Percentiles rank a stretch among this genome's conserved stretches.
phyloP scores from a whole-genome alignment of 441 rosid species.

The Macaranga tanarius region DNA sequence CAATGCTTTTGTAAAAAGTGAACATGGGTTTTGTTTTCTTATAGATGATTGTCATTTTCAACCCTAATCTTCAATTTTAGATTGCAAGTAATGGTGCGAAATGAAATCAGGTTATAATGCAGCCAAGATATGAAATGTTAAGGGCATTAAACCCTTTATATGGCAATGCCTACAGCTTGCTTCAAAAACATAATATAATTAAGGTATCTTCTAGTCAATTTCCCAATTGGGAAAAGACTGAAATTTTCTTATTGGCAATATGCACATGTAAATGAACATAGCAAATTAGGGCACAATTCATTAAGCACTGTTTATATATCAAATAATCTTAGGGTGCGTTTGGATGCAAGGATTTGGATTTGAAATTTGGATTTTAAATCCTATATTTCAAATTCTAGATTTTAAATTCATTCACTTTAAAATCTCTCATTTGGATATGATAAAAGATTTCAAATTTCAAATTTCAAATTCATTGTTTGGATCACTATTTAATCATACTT shows the following conservation, averaged over 20 bases:
- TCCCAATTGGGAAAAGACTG: neutral
- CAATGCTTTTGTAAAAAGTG: neutral
- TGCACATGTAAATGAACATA: neutral
- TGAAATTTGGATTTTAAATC: too few relatives aligned
- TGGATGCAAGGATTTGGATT: too few relatives aligned
- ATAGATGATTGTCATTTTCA: neutral
- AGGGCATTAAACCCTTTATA: neutral
- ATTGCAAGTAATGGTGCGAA: neutral
- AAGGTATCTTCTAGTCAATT: neutral
- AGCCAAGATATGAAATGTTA: neutral
- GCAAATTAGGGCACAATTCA: neutral
- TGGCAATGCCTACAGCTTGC: neutral
- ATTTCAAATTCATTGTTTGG: too few relatives aligned
- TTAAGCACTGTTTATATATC: too few relatives aligned
- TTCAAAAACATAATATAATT: slow-evolving; percentile 3
- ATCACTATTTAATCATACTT: too few relatives aligned
- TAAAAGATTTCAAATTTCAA: too few relatives aligned
- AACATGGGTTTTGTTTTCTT: neutral
- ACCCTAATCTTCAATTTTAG: neutral
- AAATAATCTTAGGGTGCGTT: too few relatives aligned
- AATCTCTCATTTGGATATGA: too few relatives aligned
- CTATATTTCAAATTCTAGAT: too few relatives aligned
- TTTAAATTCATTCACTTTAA: too few relatives aligned
- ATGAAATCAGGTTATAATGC: neutral
- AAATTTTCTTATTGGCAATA: neutral